Base-by-base conservation (phyloP, 1,284 basidiomycete species). In the Malassezia nana region DNA sequence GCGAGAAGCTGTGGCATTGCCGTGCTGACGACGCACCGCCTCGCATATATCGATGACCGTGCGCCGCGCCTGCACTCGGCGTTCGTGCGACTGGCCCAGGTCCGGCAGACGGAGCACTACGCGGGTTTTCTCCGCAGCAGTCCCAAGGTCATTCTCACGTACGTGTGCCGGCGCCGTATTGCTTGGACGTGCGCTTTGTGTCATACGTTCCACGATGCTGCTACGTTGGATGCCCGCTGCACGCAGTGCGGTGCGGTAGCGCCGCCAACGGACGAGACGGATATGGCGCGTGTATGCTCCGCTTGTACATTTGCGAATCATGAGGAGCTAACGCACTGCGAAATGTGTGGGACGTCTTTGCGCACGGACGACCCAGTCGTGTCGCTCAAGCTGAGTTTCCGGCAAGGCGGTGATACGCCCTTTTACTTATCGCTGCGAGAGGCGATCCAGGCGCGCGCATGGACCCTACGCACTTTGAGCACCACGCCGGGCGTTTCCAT, bases 301-400 rank as follows among this genome's bases (percentile, higher is more conserved):
- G 83, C 83, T 0, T 98, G 92, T 69, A 96, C 92, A 0, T 98
- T 92, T 68, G 78, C 90, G 26, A 98, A 98, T 74, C 84, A 87
- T 61, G 82, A 83, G 0, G 84, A 82, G 1, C 78, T 91, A 63
- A 72, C 75, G 1, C 75, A 77, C 9, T 98, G 92, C 76, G 92
- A 96, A 75, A 86, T 98, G 15, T 98, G 92, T 70, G 81, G 80
- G 4, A 85, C 87, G 6, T 76, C 81, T 1, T 77, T 94, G 66
- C 32, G 55, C 57, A 46, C 84, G 82, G 5, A 83, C 80, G 1
- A 84, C 81, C 1, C 76, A 79, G 2, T 83, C 81, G 20, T 79
- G 81, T 29, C 81, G 80, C 8, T 74, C 72, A 66, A 65, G 51
- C 60, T 98, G 35, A 89, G 86, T 74, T 96, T 98, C 74, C 80